A percentile compares a stretch with the other conserved stretches of the same genome.
Conservation (phyloP, 139 green algal genomes). For the Chloropicon primus region DNA sequence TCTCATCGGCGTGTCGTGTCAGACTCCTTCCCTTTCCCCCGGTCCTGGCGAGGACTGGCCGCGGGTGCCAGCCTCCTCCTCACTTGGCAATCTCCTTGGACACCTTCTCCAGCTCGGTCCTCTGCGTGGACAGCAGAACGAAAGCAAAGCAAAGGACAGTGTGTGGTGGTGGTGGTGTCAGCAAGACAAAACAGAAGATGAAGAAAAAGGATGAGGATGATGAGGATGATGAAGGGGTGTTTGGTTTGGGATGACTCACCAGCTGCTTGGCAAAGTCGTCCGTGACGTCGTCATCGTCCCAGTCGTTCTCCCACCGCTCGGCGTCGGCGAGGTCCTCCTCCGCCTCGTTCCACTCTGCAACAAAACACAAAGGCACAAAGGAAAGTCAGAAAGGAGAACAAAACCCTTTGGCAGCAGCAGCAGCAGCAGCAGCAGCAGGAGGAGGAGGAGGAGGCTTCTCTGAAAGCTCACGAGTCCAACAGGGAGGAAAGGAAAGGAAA, state of each 20-base stretch:
- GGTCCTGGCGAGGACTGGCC: no score
- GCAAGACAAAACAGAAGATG: not conserved
- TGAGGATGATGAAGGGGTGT: not conserved
- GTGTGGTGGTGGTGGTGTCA: not conserved
- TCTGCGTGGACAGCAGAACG: not conserved
- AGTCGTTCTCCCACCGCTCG: conserved; percentile 30
- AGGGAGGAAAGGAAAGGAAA: no score
- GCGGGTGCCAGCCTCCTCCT: not conserved
- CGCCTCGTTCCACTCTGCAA: conserved; percentile 24
- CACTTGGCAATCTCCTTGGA: not conserved
- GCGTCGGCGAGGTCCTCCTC: conserved; percentile 22
- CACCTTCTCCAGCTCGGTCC: not conserved
- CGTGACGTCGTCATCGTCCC: conserved; percentile 31
- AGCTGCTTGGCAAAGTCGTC: conserved; percentile 33
- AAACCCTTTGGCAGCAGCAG: no score
- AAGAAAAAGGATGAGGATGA: not conserved
- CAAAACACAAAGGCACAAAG: no score
- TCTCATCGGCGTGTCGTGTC: no score
- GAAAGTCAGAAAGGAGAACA: no score
- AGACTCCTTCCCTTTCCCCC: no score
- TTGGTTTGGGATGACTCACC: no score
- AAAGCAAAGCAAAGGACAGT: not conserved
- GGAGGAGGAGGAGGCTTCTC: no score
- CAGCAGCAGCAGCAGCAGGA: no score
- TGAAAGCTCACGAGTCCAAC: no score